Conservation (phyloP, 2,329 filamentous ascomycete genomes). For the Aspergillus costaricaensis region DNA sequence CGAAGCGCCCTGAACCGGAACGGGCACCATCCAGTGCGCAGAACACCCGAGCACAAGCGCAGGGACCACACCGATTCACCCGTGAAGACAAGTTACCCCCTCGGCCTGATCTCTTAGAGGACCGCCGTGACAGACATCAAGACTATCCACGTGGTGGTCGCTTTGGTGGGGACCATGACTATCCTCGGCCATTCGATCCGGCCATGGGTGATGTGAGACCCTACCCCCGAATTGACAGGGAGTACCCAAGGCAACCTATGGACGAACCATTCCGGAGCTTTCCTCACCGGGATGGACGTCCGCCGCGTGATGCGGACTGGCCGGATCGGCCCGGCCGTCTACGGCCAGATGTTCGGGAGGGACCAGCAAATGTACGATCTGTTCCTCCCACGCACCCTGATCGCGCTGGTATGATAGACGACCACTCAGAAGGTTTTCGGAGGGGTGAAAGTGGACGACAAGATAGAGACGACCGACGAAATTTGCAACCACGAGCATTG, state of each 20-base stretch:
- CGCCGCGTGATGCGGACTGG: slow-evolving; percentile 41
- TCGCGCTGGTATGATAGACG: slow-evolving; percentile 38
- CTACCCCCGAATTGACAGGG: slow-evolving; percentile 43
- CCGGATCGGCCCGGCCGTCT: slow-evolving; percentile 38
- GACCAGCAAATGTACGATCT: slow-evolving; percentile 26
- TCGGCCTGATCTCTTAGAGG: slow-evolving; percentile 43
- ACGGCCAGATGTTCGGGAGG: slow-evolving; percentile 33
- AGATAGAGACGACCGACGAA: slow-evolving; percentile 38
- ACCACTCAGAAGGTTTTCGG: slow-evolving; percentile 35
- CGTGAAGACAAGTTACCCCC: slow-evolving; percentile 41
- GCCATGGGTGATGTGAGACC: slow-evolving; percentile 33
- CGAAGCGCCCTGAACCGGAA: slow-evolving; percentile 44
- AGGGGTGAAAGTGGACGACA: slow-evolving; percentile 31
- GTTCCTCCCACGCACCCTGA: slow-evolving; percentile 34
- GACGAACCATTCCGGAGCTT: slow-evolving; percentile 45
- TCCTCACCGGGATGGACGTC: slow-evolving; percentile 37
- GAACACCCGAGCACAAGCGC: slow-evolving; percentile 36
- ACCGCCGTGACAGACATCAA: slow-evolving; percentile 41
- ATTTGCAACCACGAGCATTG: slow-evolving; percentile 26
- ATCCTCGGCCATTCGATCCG: slow-evolving; percentile 40
- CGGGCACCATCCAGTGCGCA: slow-evolving; percentile 28
- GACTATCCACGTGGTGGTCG: slow-evolving; percentile 40
- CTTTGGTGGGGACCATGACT: slow-evolving; percentile 41
- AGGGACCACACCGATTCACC: slow-evolving; percentile 41
- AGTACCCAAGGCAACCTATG: slow-evolving; percentile 34